A percentile compares a stretch with the other conserved stretches of the same genome.
These are phyloP conservation scores for Xylaria telfairii DNA, from an alignment of 495 filamentous ascomycete species.

Conservation along the genomic window DNA sequence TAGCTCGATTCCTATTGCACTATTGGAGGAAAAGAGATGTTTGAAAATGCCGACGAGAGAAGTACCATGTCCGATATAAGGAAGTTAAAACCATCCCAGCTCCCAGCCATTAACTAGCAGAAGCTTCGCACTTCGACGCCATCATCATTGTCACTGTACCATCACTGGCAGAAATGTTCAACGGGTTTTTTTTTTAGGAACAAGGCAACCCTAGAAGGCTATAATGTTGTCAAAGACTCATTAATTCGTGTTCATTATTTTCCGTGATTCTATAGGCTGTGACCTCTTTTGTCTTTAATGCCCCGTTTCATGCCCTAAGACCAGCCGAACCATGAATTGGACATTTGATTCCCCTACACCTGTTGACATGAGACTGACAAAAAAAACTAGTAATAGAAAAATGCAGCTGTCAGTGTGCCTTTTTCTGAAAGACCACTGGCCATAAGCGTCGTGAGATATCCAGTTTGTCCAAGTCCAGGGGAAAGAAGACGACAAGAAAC, in stretches of 20 bases:
- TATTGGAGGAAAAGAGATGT: too few species aligned
- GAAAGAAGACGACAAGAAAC: conserved; percentile 2
- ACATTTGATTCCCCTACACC: conserved; percentile 20
- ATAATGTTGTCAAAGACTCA: conserved; percentile 25
- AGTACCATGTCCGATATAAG: too few species aligned
- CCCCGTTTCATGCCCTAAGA: conserved; percentile 16
- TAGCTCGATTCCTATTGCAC: too few species aligned
- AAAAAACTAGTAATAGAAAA: conserved; percentile 11
- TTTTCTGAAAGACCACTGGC: conserved; percentile 8
- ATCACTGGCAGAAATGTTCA: background rate
- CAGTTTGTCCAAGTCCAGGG: conserved; percentile 19
- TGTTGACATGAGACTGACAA: conserved; percentile 14
- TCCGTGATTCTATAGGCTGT: conserved; percentile 40
- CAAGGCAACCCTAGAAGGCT: background rate
- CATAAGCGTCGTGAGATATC: conserved; percentile 22
- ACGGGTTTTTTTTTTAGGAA: background rate
- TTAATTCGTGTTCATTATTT: conserved; percentile 43
- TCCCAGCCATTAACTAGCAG: too few species aligned
- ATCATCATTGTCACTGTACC: background rate
- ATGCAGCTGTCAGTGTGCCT: conserved; percentile 13
- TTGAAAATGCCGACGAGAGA: too few species aligned
- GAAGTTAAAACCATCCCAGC: too few species aligned
- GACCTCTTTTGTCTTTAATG: conserved; percentile 21
- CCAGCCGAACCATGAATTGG: conserved; percentile 17
- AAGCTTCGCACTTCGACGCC: too few species aligned